These are phyloP conservation scores for Backusella morwellensis DNA, from an alignment of 192 early-diverging fungal species.

Conservation along the genomic window DNA sequence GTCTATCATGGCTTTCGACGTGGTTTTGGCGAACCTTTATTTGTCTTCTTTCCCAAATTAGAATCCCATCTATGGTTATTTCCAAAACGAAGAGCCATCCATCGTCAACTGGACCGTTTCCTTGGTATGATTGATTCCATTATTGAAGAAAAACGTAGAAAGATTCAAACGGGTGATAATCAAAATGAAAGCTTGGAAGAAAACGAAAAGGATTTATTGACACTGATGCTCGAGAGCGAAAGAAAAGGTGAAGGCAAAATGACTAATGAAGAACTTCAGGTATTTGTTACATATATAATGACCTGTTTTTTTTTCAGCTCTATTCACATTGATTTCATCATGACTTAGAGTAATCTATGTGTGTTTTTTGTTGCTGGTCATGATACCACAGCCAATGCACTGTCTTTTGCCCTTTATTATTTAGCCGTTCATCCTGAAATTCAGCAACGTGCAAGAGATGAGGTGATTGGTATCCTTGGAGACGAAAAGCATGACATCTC, in stretches of 20 bases:
- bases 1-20: slow-evolving; percentile 47
- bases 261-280: slow-evolving; percentile 7
- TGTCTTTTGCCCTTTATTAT: slow-evolving; percentile 46
- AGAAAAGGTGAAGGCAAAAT: background rate
- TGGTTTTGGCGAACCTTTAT: slow-evolving; percentile 45
- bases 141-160: slow-evolving; percentile 18
- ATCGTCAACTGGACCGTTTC: slow-evolving; percentile 11
- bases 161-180: background rate
- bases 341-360: slow-evolving; percentile 16
- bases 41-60: slow-evolving; percentile 52
- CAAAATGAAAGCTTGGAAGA: slow-evolving; percentile 6
- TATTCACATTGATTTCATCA: background rate
- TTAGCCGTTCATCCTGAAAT: slow-evolving; percentile 50
- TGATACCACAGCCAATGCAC: slow-evolving; percentile 56
- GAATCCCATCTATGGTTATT: slow-evolving; percentile 23
- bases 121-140: background rate
- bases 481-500: slow-evolving; percentile 46
- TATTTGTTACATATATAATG: background rate
- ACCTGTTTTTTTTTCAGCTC: background rate
- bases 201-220: slow-evolving; percentile 29
- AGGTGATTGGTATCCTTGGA: slow-evolving; percentile 51
- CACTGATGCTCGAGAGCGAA: slow-evolving; percentile 28
- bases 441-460: slow-evolving; percentile 52
- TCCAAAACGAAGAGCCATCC: background rate
- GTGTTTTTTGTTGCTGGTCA: slow-evolving; percentile 60